Evolutionary conservation across 495 filamentous ascomycete species (phyloP), one percentile per base, ranked within the genome.

Genomic region (Bathelium albidoporum): DNA sequence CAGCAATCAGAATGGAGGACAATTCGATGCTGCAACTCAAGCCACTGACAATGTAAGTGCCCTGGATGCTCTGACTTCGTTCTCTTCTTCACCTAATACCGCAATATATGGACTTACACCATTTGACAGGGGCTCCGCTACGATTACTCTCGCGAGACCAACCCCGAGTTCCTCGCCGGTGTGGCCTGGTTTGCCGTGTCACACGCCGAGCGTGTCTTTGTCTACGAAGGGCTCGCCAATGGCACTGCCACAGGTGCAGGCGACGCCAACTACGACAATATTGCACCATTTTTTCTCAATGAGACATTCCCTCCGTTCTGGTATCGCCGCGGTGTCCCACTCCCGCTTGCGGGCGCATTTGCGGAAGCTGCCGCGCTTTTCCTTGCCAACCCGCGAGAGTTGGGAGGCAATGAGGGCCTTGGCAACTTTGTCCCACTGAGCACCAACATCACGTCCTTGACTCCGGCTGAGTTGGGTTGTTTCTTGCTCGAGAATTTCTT

Each of bases 241-340:
- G 69, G 69, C 61, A 70, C 68, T 9, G 61, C 20, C 28, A 55
- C 49, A 26, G 49, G 49, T 24, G 53, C 45, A 24, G 41, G 28
- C 4, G 28, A 58, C 24, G 62, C 68, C 2, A 43, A 68, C 59
- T 71, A 43, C 45, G 55, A 36, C 18, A 71, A 70, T 52, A 61
- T 71, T 39, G 69, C 62, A 22, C 68, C 69, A 1, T 71, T 71
- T 58, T 71, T 71, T 66, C 68, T 71, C 4, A 68, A 71, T 53
- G 69, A 71, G 32, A 70, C 65, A 20, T 71, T 71, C 58, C 69
- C 69, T 7, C 10, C 29, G 4, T 44, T 65, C 12, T 70, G 69
- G 68, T 70, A 49, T 59, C 60, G 64, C 2, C 60, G 67, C 39
- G 55, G 49, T 4, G 60, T 41, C 1, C 60, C 68, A 20, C 70